Conservation (phyloP, 2,329 filamentous ascomycete genomes). For the Claviceps arundinis region DNA sequence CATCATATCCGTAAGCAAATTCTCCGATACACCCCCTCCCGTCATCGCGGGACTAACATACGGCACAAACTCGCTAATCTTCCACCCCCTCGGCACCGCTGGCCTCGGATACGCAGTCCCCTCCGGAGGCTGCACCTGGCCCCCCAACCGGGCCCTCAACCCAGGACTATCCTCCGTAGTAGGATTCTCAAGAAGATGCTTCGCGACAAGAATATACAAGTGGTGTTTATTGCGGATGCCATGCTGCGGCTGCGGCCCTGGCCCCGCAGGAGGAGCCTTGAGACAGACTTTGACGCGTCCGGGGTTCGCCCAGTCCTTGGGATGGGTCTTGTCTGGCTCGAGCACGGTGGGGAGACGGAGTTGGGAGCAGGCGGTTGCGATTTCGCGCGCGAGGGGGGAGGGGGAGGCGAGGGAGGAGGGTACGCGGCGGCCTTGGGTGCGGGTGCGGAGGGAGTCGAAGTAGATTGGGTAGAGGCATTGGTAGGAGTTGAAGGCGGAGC, state of each 20-base stretch:
- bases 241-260: not conserved
- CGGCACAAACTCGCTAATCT: slow-evolving; percentile 71
- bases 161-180: slow-evolving; percentile 57
- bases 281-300: slow-evolving; percentile 74
- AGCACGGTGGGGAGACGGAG: slow-evolving; percentile 64
- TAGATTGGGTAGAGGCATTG: slow-evolving; percentile 92
- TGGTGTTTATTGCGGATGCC: slow-evolving; percentile 67
- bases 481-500: slow-evolving; percentile 55
- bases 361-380: slow-evolving; percentile 69
- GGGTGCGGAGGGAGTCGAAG: slow-evolving; percentile 66
- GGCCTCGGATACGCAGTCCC: slow-evolving; percentile 58
- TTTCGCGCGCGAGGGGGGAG: slow-evolving; percentile 80
- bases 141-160: slow-evolving; percentile 58
- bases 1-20: slow-evolving; percentile 95
- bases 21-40: slow-evolving; percentile 86
- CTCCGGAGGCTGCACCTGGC: slow-evolving; percentile 48
- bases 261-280: slow-evolving; percentile 20
- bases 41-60: slow-evolving; percentile 81
- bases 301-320: slow-evolving; percentile 95
- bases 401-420: slow-evolving; percentile 55
- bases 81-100: slow-evolving; percentile 77
- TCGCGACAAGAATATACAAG: slow-evolving; percentile 67
- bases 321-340: slow-evolving; percentile 84
- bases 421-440: slow-evolving; percentile 73
- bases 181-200: slow-evolving; percentile 65